Base-by-base conservation (phyloP, 2,329 filamentous ascomycete genomes). In the Aspergillus fischeri region DNA sequence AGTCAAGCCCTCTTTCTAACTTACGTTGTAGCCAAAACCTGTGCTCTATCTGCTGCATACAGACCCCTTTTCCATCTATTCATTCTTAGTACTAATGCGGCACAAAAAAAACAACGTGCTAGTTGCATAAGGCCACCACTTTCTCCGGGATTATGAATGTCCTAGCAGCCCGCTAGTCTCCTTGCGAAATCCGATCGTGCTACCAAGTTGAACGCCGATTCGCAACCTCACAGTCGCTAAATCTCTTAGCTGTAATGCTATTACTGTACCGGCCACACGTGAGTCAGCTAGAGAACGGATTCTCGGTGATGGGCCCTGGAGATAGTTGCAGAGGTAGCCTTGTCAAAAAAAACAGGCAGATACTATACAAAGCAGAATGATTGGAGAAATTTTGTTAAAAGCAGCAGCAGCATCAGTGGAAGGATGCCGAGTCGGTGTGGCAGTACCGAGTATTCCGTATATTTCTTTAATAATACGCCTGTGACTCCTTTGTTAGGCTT, bases 161-260 rank as follows among this genome's bases (percentile, higher is more conserved):
- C 51, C 53, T 54, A 61, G 54, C 53, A 44, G 59, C 53, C 47
- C 28, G 35, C n/a, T 44, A 49, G 21, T 14, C 20, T 27, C 9
- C 44, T 47, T 2, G 44, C 4, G 44, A 27, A 27, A 14, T 47
- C 21, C 24, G 44, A 47, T 47, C 44, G 21, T 47, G 44, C 44
- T 47, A 56, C 44, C 60, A 60, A 59, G 55, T 60, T 60, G 51
- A 49, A 56, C 54, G 55, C 57, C 61, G 55, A 58, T 63, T 63
- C 58, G 61, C 59, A 52, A 57, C 48, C 51, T 49, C 51, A 57
- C 51, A 21, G 48, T 52, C 28, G 28, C 55, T 60, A 63, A 61
- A 59, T 54, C 52, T 56, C 57, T 63, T 61, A 61, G 61, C 55
- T 60, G 61, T 62, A 59, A 62, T 55, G 59, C 59, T 54, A 61